Conservation (phyloP, 805 yeast genomes). For the Pichia insulana region DNA sequence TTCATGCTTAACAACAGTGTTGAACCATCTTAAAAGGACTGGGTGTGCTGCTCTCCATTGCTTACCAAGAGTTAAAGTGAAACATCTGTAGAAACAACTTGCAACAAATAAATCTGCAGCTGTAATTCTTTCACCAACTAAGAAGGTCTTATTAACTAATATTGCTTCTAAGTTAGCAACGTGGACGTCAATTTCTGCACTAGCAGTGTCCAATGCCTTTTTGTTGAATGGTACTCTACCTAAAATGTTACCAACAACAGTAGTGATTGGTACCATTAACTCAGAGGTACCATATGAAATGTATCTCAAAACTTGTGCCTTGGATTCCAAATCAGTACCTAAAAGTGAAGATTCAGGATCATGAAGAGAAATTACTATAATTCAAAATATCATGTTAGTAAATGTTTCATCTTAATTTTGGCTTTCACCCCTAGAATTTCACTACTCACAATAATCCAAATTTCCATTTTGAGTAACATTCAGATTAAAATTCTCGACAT, state of each 20-base stretch:
- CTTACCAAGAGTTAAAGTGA: constrained; percentile 37
- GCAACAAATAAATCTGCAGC: constrained; percentile 39
- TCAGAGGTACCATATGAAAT: constrained; percentile 69
- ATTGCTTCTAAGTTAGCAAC: constrained; percentile 47
- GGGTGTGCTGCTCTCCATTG: constrained; percentile 45
- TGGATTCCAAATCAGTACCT: constrained; percentile 59
- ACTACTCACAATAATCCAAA: not conserved
- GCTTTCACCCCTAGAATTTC: not conserved
- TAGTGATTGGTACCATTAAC: constrained; percentile 37
- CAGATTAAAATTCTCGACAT: constrained; percentile 64
- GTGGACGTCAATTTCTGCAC: constrained; percentile 31
- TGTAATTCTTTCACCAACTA: constrained; percentile 40
- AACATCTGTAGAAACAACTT: constrained; percentile 37
- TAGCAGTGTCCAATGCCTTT: constrained; percentile 35
- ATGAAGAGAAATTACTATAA: constrained; percentile 37
- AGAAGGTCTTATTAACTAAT: constrained; percentile 35
- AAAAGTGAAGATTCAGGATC: constrained; percentile 34
- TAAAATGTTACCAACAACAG: constrained; percentile 47
- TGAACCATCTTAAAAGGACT: constrained; percentile 45
- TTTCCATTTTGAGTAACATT: constrained; percentile 19
- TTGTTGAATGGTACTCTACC: constrained; percentile 75
- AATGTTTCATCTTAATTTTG: not conserved
- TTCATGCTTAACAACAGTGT: constrained; percentile 35
- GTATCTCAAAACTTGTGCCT: constrained; percentile 68
- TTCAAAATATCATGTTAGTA: constrained; percentile 18